Base-by-base conservation (phyloP, 2,329 filamentous ascomycete genomes). In the Neofusicoccum umdonicola region DNA sequence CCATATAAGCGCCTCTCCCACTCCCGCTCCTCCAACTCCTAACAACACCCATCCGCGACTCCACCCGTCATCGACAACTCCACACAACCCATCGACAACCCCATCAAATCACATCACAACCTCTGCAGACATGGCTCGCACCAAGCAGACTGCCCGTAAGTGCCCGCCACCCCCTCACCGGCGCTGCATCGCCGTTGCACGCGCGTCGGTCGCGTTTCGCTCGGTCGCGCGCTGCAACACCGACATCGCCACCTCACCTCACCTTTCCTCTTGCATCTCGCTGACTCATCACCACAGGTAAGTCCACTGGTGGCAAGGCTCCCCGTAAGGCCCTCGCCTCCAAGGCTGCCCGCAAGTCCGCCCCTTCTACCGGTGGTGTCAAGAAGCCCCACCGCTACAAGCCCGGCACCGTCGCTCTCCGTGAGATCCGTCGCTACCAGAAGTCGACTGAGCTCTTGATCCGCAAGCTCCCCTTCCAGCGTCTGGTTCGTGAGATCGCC, bases 291-390 rank as follows among this genome's bases (percentile, higher is more conserved):
- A 65, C 66, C 58, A 79, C 76, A 87, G 87, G 87, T 81, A 90
- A 97, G 84, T 88, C 85, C 78, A 88, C 86, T 79, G 87, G 87
- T 88, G 87, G 87, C 84, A 89, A 89, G 82, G 87, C 87, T 76
- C 87, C 87, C 73, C 85, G 87, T 83, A 99, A 99, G 92, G 93
- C 97, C 88, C 93, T 98, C 78, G 94, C 94, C 75, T 97, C 93
- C 87, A 97, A 97, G 91, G 95, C 94, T 72, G 94, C 95, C 77
- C 93, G 95, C 85, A 99, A 99, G 90, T 93, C 90, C 75, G 94
- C 95, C 68, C 95, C 95, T 74, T 97, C 93, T 69, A 98, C 95
- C 80, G 95, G 94, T 76, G 81, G 81, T 82, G 81, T 83, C 79
- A 83, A 83, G 81, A 83, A 83, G 81, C 81, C 81, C 74, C 81